Percentiles rank a stretch among this genome's conserved stretches.
Conservation (phyloP, 1,284 basidiomycete genomes). For the Malassezia yamatoensis region DNA sequence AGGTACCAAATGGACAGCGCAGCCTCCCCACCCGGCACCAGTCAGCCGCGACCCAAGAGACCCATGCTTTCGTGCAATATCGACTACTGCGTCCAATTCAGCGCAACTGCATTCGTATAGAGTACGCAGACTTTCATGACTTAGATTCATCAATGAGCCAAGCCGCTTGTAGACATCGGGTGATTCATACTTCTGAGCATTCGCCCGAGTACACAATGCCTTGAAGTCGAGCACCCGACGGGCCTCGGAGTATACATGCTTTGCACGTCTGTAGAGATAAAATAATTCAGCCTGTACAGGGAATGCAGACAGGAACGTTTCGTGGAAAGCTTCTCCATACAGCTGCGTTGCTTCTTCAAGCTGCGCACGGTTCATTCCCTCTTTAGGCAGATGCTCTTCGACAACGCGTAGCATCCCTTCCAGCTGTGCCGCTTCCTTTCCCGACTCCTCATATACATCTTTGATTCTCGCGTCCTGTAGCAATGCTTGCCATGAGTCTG, state of each 20-base stretch:
- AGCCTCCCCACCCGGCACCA: constrained; percentile 46
- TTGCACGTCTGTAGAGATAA: constrained; percentile 27
- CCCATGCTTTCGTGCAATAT: constrained; percentile 35
- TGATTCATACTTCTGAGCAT: not conserved
- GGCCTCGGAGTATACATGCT: constrained; percentile 42
- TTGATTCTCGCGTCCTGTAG: constrained; percentile 19
- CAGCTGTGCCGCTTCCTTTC: constrained; percentile 34
- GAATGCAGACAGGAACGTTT: constrained; percentile 34
- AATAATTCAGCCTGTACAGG: constrained; percentile 38
- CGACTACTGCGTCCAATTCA: constrained; percentile 35
- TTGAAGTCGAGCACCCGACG: constrained; percentile 36
- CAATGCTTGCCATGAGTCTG: constrained; percentile 19
- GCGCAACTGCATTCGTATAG: constrained; percentile 38
- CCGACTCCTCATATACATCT: constrained; percentile 19
- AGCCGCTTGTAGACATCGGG: constrained; percentile 24
- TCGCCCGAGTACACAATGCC: constrained; percentile 18
- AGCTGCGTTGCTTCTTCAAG: constrained; percentile 33
- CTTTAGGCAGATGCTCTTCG: constrained; percentile 13
- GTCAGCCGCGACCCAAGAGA: constrained; percentile 37
- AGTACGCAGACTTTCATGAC: constrained; percentile 31
- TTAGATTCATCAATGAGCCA: constrained; percentile 35
- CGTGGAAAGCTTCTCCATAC: constrained; percentile 25
- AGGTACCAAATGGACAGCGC: constrained; percentile 41
- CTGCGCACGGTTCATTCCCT: constrained; percentile 19
- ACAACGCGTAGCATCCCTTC: constrained; percentile 23